Percentiles rank a stretch among this genome's conserved stretches.
Evolutionary conservation across 176 grass and related monocot species (phyloP).

Genomic region (Stipa capillata): DNA sequence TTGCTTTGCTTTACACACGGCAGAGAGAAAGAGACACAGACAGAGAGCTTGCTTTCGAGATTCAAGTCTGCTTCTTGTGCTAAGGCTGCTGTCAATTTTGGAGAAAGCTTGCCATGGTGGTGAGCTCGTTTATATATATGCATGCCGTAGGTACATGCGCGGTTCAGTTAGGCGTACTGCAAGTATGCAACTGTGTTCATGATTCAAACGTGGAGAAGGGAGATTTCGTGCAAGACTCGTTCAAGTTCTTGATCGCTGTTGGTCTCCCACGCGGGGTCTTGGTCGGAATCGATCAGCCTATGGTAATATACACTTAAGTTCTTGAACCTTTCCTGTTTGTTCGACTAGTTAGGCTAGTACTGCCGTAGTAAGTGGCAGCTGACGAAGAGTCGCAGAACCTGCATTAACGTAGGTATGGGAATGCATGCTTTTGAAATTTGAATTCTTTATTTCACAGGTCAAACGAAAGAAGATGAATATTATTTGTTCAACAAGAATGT

Average conservation of each 20-base stretch:
- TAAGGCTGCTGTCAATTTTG: neutral
- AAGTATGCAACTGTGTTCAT: neutral
- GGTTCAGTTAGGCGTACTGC: too few relatives aligned
- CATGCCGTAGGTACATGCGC: too few relatives aligned
- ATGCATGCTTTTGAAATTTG: constrained; percentile 1
- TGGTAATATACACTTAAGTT: neutral
- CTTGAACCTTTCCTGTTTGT: neutral
- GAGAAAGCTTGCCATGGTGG: neutral
- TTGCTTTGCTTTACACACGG: neutral
- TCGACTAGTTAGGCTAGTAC: neutral
- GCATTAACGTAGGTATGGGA: neutral
- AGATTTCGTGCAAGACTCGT: constrained; percentile 1
- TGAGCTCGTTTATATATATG: too few relatives aligned
- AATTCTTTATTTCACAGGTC: neutral
- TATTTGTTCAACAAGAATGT: too few relatives aligned
- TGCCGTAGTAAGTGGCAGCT: neutral
- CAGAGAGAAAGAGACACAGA: neutral
- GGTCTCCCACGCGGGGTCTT: neutral
- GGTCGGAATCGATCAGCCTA: constrained; percentile 4
- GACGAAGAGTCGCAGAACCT: neutral
- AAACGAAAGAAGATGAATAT: constrained; percentile 17
- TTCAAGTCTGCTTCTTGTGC: too few relatives aligned
- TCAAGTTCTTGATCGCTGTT: neutral
- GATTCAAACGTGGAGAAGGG: neutral
- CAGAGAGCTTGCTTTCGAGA: too few relatives aligned